Base-by-base conservation (phyloP, 352 stramenopile genomes). In the Pythium pectinolyticum region DNA sequence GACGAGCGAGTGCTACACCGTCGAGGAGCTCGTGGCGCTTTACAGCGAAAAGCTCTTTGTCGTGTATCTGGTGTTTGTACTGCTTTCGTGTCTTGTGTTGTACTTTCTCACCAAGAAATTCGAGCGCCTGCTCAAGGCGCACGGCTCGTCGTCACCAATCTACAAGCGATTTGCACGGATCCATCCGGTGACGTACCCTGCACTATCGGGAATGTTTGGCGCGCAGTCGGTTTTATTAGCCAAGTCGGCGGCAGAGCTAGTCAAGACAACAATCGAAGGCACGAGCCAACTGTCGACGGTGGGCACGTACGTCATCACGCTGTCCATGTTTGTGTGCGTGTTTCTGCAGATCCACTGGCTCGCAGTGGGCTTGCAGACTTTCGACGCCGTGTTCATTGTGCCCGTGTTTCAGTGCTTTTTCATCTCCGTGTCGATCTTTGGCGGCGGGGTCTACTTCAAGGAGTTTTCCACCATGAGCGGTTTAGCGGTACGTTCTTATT, bases 311-410 rank as follows among this genome's bases (percentile, higher is more conserved):
- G 61, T 78, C 27, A 90, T 97, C 53, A 73, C 88, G 11, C 31
- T 94, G 22, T 75, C 73, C 63, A 95, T 94, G 88, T 74, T 95
- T 27, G 39, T 56, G 5, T 93, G 84, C 22, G 88, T 94, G 20
- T 90, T 94, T 51, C 75, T 96, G 61, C 92, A 92, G 77, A 90
- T 97, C 32, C 80, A 95, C 52, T 91, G 88, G 78, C 88, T 97
- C 31, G 90, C 90, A 7, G 66, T 83, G 24, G 88, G 87, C 0
- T 73, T 97, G 19, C 75, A 91, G 51, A 72, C 74, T 12, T 96
- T 96, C 43, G 89, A 96, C 67, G 89, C 88, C 2, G 84, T 93
- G 10, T 91, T 97, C 34, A 72, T 97, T 31, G 82, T 95, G 12
- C 86, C 86, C 0, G 78, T 92, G 3, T 93, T 95, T 61, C 82